Evolutionary conservation across 2,329 filamentous ascomycete species (phyloP), one percentile per base, ranked within the genome.

Genomic region (Phaeosphaeria sp.): DNA sequence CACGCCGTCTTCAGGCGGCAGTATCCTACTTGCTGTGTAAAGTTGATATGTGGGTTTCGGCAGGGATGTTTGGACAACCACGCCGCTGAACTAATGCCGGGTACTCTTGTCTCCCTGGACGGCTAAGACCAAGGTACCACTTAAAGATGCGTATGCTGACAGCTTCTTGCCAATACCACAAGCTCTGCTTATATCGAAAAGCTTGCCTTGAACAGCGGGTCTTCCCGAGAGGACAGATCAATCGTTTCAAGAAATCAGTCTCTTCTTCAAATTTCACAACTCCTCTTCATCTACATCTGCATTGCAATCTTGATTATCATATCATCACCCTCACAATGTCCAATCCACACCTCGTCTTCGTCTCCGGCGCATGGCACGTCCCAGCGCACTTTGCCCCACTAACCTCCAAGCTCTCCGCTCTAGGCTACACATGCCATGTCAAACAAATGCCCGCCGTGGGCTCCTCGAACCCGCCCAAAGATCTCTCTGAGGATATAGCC

Each of bases 321-420:
- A 36, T 36, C 21, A 40, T 46, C 40, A 22, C 30, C 15, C 11
- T 18, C 13, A 60, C 8, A 33, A 71, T 68, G 62, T 21, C 64
- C 6, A 76, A 76, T 59, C 75, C 76, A 0, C 66, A 71, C 6
- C 66, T 79, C 42, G 67, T 80, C 49, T 61, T 79, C 33, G 55
- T 79, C 4, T 74, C 75, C 6, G 77, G 77, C 6, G 75, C 73
- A 27, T 77, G 73, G 75, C 77, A 80, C 64, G 58, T 61, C 0
- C 75, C 77, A 13, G 56, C 50, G 4, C 64, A 49, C 62, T 76
- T 73, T 56, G 62, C 56, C 1, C 56, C 55, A 7, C 63, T 78
- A 8, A 68, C 56, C 8, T 36, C 46, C 18, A 65, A 69, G n/a
- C 73, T 79, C 18, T 55, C 73, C 49, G 59, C 57, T 6, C 49